These are phyloP conservation scores for Colletotrichum plurivorum DNA, from an alignment of 2,329 filamentous ascomycete species.

Conservation along the genomic window DNA sequence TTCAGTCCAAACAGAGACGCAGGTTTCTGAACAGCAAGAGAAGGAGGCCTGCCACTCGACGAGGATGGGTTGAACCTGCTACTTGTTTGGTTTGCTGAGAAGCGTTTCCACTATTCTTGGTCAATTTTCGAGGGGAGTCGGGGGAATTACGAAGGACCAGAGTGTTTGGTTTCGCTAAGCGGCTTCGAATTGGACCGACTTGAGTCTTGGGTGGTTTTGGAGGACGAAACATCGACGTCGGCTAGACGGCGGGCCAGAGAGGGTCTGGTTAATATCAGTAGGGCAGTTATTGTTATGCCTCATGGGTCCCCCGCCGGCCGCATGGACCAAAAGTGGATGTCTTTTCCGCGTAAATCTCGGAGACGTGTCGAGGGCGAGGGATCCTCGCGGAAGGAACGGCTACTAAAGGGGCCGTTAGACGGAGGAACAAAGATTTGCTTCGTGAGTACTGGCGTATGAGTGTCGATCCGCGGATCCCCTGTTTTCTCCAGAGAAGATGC, in stretches of 20 bases:
- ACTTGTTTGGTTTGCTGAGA: conserved; percentile 8
- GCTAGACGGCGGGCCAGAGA: conserved; percentile 16
- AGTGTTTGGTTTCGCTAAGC: conserved; percentile 31
- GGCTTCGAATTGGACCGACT: conserved; percentile 16
- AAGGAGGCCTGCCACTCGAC: neutral
- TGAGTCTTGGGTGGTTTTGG: neutral
- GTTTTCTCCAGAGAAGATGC: neutral
- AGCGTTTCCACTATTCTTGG: conserved; percentile 26
- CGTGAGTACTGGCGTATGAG: neutral
- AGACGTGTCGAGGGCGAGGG: neutral
- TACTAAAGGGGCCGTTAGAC: neutral
- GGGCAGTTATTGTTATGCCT: conserved; percentile 3
- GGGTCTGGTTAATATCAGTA: conserved; percentile 21
- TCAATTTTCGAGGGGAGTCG: neutral
- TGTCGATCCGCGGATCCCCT: conserved; percentile 8
- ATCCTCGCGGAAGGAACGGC: conserved; percentile 21
- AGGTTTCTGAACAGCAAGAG: conserved; percentile 10
- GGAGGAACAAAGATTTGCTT: neutral
- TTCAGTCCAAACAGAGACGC: conserved; percentile 21
- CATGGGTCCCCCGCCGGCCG: neutral
- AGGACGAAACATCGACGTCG: conserved; percentile 19
- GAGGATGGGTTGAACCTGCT: conserved; percentile 21
- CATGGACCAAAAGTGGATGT: conserved; percentile 14
- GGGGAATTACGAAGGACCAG: conserved; percentile 6
- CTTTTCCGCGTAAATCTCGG: conserved; percentile 1